Percentiles rank a stretch among this genome's conserved stretches.
These are phyloP conservation scores for Malassezia pachydermatis DNA, from an alignment of 1,284 basidiomycete species.

Conservation along the genomic window DNA sequence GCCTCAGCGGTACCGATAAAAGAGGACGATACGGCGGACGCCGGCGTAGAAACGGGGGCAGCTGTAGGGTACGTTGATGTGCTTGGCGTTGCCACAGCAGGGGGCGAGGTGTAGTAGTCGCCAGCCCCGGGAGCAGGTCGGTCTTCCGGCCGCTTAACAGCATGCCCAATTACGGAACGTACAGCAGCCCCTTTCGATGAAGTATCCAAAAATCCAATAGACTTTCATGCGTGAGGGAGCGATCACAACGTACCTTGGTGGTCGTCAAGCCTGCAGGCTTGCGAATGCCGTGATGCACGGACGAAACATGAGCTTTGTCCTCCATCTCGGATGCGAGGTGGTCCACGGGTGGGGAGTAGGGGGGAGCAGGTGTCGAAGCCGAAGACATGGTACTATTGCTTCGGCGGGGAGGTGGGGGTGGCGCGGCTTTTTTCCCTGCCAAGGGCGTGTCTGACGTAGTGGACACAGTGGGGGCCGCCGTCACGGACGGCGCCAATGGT, in stretches of 20 bases:
- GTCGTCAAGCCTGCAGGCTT: slow-evolving; percentile 7
- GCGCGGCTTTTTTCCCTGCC: not conserved
- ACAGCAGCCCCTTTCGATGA: slow-evolving; percentile 5
- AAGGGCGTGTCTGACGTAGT: no score
- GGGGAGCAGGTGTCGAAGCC: not conserved
- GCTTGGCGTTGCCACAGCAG: not conserved
- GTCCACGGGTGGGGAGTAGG: not conserved
- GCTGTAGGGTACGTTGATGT: not conserved
- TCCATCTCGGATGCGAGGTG: not conserved
- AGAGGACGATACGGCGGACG: not conserved
- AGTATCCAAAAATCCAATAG: slow-evolving; percentile 8
- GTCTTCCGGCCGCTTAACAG: no score
- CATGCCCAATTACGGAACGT: no score
- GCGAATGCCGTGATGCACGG: not conserved
- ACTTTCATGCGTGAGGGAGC: slow-evolving; percentile 1
- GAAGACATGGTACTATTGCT: not conserved
- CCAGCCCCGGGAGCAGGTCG: no score
- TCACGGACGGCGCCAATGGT: not conserved
- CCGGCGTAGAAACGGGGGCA: not conserved
- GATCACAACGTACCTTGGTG: slow-evolving; percentile 5
- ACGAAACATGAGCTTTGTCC: not conserved
- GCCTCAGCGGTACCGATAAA: slow-evolving; percentile 10
- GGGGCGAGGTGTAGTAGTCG: no score
- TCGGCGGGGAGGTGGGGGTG: slow-evolving; percentile 1
- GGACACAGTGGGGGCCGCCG: not conserved